Evolutionary conservation across 2,329 filamentous ascomycete species (phyloP).

Genomic region (Coniella lustricola): DNA sequence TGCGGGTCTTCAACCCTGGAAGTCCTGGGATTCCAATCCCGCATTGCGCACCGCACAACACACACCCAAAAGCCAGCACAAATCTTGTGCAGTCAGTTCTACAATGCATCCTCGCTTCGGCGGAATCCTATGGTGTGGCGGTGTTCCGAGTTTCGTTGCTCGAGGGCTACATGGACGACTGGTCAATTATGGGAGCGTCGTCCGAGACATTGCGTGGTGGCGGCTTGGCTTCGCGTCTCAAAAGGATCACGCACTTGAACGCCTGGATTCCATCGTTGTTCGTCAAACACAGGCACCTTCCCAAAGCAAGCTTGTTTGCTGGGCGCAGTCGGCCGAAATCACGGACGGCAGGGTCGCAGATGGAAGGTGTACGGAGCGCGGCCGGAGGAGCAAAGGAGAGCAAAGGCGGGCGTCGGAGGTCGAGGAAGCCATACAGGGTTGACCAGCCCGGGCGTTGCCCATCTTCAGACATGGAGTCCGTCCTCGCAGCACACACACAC

Average conservation of each 20-base stretch:
- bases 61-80: too few species aligned
- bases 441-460: background rate
- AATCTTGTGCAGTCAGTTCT: too few species aligned
- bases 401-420: too few species aligned
- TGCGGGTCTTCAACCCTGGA: too few species aligned
- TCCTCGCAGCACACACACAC: constrained; percentile 3
- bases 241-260: background rate
- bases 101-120: too few species aligned
- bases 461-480: background rate
- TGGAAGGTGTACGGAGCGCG: constrained; percentile 3
- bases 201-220: constrained; percentile 6
- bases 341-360: background rate
- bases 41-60: too few species aligned
- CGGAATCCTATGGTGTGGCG: too few species aligned
- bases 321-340: background rate
- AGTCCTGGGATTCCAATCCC: too few species aligned
- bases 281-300: constrained; percentile 2
- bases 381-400: constrained; percentile 2
- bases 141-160: too few species aligned
- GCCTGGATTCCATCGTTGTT: background rate
- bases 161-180: too few species aligned
- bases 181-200: background rate
- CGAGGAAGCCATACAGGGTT: too few species aligned
- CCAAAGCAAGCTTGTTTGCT: background rate
- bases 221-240: background rate